Percentiles rank a stretch among this genome's conserved stretches.
These are phyloP conservation scores for Trichosporon sp. DNA, from an alignment of 1,284 basidiomycete species.

Conservation along the genomic window DNA sequence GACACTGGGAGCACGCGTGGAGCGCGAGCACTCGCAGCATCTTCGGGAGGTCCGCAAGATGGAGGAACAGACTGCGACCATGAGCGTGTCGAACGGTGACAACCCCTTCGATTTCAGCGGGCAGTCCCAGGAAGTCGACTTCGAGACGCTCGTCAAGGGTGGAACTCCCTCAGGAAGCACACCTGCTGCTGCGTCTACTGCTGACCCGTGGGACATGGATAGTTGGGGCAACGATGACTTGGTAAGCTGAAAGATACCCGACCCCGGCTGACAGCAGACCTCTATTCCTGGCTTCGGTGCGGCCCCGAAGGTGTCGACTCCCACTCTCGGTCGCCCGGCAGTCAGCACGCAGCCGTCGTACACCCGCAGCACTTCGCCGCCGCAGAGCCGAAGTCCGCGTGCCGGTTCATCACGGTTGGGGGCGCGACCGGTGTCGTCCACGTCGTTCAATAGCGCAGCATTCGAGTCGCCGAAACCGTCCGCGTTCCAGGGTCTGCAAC, in stretches of 20 bases:
- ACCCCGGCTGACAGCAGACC: slow-evolving; percentile 6
- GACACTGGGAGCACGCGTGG: slow-evolving; percentile 45
- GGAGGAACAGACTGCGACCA: slow-evolving; percentile 40
- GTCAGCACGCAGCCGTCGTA: background rate
- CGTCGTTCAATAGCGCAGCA: slow-evolving; percentile 39
- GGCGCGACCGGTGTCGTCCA: slow-evolving; percentile 29
- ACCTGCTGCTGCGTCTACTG: background rate
- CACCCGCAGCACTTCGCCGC: background rate
- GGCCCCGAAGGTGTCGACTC: background rate
- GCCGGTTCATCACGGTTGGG: background rate
- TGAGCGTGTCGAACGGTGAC: slow-evolving; percentile 20
- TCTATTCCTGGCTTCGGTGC: slow-evolving; percentile 16
- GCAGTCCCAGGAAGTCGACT: slow-evolving; percentile 43
- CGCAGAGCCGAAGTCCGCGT: background rate
- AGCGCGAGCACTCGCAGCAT: slow-evolving; percentile 49
- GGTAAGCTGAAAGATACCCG: slow-evolving; percentile 14
- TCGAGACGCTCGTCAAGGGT: slow-evolving; percentile 48
- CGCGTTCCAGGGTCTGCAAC: slow-evolving; percentile 9
- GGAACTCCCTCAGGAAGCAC: background rate
- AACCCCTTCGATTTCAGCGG: slow-evolving; percentile 25
- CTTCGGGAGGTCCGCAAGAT: slow-evolving; percentile 47
- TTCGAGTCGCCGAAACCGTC: slow-evolving; percentile 23
- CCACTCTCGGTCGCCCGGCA: background rate
- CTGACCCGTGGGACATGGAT: slow-evolving; percentile 43
- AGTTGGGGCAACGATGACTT: slow-evolving; percentile 36